Conservation (phyloP, 2,329 filamentous ascomycete species). For the Fusarium phyllophilum region DNA sequence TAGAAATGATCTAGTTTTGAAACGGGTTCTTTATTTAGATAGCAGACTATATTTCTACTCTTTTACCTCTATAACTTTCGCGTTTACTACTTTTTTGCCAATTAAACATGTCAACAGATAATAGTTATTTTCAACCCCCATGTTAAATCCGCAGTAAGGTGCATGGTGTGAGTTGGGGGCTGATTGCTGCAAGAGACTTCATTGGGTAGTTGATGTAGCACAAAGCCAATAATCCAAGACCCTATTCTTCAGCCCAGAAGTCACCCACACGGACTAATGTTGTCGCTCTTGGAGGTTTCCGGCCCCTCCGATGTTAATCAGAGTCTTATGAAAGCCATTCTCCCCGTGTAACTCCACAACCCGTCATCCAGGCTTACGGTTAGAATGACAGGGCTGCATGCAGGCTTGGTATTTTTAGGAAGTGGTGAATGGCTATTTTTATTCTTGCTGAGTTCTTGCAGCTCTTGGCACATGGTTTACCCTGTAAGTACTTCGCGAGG, state of each 20-base stretch:
- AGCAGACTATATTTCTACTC: too few species aligned
- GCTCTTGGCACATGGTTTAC: accelerated
- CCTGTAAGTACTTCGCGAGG: accelerated
- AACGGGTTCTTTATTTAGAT: too few species aligned
- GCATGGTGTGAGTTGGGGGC: not conserved
- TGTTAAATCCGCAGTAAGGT: not conserved
- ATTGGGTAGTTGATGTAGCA: not conserved
- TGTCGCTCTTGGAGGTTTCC: not conserved
- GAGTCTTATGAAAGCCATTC: accelerated
- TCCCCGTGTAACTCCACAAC: not conserved
- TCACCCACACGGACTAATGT: too few species aligned
- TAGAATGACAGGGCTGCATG: not conserved
- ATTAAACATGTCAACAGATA: too few species aligned
- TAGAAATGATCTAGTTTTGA: too few species aligned
- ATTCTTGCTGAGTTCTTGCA: accelerated
- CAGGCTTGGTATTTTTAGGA: too few species aligned
- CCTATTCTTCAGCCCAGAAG: not conserved
- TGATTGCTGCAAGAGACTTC: accelerated
- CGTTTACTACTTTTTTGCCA: too few species aligned
- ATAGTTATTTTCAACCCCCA: not conserved
- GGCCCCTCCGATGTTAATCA: not conserved
- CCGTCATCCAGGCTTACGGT: not conserved
- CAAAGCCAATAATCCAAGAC: accelerated
- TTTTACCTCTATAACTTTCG: too few species aligned
- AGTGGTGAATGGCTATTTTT: not conserved